Evolutionary conservation across 2,329 filamentous ascomycete species (phyloP), one percentile per base, ranked within the genome.

Genomic region (Lojkania enalia): DNA sequence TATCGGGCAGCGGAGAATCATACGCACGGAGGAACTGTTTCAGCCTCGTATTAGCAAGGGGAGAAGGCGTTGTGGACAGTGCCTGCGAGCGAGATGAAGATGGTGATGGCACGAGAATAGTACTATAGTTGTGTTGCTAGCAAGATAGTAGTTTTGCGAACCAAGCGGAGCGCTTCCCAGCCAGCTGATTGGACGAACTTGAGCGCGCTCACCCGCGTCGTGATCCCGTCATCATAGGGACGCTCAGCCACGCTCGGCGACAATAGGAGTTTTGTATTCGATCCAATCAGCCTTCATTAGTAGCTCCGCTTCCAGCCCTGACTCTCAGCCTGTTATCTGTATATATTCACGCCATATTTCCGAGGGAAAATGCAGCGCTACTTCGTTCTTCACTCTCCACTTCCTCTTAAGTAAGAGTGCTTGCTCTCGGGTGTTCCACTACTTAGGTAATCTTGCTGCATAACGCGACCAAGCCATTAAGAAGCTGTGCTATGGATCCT

Each of bases 221-320:
- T 33, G 9, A 12, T 11, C 16, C 11, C 35, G 14, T 12, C 20
- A 18, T 15, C 35, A 9, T 12, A 19, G 9, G 14, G 5, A 12
- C 39, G 32, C 39, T 27, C 32, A 35, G 39, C 20, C n/a, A 30
- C 39, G 15, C n/a, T 16, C 18, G 31, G 30, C 21, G 20, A 42
- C 32, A 36, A 42, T 27, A 36, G 39, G 39, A 41, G 27, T 41
- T 41, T 41, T 33, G 29, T 33, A 11, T 18, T 41, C 23, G 14
- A 33, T 33, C 39, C 20, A 41, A 41, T 41, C 20, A 41, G 20
- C 37, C 25, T 25, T 27, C 38, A 31, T 16, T 21, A 14, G 23
- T 27, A 15, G 18, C 11, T 27, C n/a, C n/a, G n/a, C n/a, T 40
- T 21, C 32, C 7, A 19, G 16, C 23, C 21, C 39, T 41, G n/a